Evolutionary conservation across 306 rosid species (phyloP), one percentile per base, ranked within the genome.

Genomic region (Ziziphus jujuba): DNA sequence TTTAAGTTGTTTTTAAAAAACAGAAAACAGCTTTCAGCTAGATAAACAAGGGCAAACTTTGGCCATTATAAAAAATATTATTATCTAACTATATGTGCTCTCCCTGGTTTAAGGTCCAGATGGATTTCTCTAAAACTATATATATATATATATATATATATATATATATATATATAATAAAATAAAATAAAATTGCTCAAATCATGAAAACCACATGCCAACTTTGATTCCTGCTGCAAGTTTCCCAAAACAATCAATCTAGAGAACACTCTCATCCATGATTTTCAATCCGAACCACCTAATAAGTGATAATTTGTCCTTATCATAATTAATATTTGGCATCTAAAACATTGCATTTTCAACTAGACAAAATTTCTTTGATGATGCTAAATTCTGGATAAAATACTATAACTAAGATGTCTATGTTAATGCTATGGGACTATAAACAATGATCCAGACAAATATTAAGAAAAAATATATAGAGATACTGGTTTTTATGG

Each of bases 171-270:
- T n/a, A n/a, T n/a, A n/a, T n/a, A n/a, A n/a, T n/a, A n/a, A n/a
- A n/a, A n/a, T 44, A 59, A 71, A 77, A 35, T n/a, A 61, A 74
- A 33, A 1, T 20, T 56, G 49, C 75, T 33, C 58, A 56, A 31
- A 69, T 75, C 55, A 75, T 70, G 33, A 72, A 16, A 48, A 67
- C 74, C 75, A 76, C 87, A 79, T 76, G 84, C 81, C 71, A 64
- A 40, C 22, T 61, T 67, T 66, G 61, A 68, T 75, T 77, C 65
- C 68, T 74, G 64, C 57, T 71, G 67, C 47, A 63, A 58, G 66
- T 67, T 71, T 59, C 61, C 72, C 66, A 67, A 56, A 56, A 16
- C 19, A 63, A 66, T 49, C 16, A 51, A 51, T 33, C 4, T 28
- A 50, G 36, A 66, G 71, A 66, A 23, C 59, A 9, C 33, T 58